Percentiles rank a stretch among this genome's conserved stretches.
phyloP scores from a whole-genome alignment of 768 basidiomycete species.

The Mycena venus region DNA sequence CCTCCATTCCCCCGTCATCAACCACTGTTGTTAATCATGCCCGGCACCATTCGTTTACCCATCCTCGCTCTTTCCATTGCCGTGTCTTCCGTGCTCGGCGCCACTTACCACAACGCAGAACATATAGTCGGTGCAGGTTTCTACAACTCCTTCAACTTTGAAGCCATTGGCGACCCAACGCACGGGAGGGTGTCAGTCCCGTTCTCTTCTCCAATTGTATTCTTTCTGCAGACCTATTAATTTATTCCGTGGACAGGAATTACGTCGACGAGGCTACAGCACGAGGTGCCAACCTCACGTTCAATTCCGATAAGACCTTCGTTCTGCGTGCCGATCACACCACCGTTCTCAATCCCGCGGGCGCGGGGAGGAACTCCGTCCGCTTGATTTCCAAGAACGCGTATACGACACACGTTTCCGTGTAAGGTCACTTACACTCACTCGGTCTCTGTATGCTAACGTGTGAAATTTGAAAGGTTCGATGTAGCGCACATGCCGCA shows the following conservation, averaged over 20 bases:
- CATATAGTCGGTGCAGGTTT: conserved; percentile 60
- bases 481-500: conserved; percentile 68
- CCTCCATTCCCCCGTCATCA: neutral
- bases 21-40: neutral
- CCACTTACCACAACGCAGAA: conserved; percentile 56
- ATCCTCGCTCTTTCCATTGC: conserved; percentile 5
- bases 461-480: conserved; percentile 47
- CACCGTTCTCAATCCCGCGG: conserved; percentile 56
- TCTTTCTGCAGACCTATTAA: neutral
- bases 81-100: conserved; percentile 43
- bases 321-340: conserved; percentile 66
- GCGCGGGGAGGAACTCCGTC: conserved; percentile 68
- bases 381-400: conserved; percentile 63
- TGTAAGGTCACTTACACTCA: conserved; percentile 50
- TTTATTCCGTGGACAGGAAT: conserved; percentile 42
- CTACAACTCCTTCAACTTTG: conserved; percentile 61
- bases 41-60: neutral
- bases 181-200: conserved; percentile 66
- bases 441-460: neutral
- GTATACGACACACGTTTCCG: conserved; percentile 65
- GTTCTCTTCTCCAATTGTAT: conserved; percentile 27
- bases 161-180: conserved; percentile 68
- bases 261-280: conserved; percentile 56
- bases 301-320: conserved; percentile 60
- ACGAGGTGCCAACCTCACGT: conserved; percentile 64